phyloP scores from a whole-genome alignment of 2,329 filamentous ascomycete species.

The Ascochyta viciae-villosae region DNA sequence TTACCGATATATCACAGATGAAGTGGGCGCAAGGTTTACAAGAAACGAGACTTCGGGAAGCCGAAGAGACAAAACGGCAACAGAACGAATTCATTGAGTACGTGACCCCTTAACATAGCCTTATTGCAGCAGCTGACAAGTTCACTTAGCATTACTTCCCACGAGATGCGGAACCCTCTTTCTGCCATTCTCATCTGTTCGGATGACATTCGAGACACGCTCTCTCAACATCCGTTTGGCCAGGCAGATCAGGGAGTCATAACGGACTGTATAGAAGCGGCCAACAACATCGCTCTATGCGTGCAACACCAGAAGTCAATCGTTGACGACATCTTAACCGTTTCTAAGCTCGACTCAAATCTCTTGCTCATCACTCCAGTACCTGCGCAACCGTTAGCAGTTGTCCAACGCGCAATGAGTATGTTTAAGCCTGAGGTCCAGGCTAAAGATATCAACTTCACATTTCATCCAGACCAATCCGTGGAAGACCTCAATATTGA shows the following conservation, averaged over 20 bases:
- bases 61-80: constrained; percentile 43
- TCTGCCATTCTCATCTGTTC: constrained; percentile 44
- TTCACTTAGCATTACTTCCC: constrained; percentile 34
- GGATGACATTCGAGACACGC: constrained; percentile 41
- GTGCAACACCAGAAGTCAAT: constrained; percentile 46
- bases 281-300: constrained; percentile 52
- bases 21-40: constrained; percentile 47
- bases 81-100: constrained; percentile 47
- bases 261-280: constrained; percentile 39
- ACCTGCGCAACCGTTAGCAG: constrained; percentile 43
- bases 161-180: constrained; percentile 47
- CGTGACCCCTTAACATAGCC: not conserved
- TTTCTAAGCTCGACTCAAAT: constrained; percentile 43
- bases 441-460: constrained; percentile 38
- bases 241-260: constrained; percentile 23
- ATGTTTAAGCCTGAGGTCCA: constrained; percentile 50
- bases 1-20: constrained; percentile 44
- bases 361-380: constrained; percentile 47
- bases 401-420: constrained; percentile 44
- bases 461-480: constrained; percentile 44
- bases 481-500: constrained; percentile 46
- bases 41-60: constrained; percentile 36
- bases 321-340: constrained; percentile 45
- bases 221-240: constrained; percentile 28
- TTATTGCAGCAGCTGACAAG: not conserved